A percentile compares a stretch with the other conserved stretches of the same genome.
Evolutionary conservation across 1,284 basidiomycete genomes (phyloP).

Genomic region (Marasmius tenuissimus): DNA sequence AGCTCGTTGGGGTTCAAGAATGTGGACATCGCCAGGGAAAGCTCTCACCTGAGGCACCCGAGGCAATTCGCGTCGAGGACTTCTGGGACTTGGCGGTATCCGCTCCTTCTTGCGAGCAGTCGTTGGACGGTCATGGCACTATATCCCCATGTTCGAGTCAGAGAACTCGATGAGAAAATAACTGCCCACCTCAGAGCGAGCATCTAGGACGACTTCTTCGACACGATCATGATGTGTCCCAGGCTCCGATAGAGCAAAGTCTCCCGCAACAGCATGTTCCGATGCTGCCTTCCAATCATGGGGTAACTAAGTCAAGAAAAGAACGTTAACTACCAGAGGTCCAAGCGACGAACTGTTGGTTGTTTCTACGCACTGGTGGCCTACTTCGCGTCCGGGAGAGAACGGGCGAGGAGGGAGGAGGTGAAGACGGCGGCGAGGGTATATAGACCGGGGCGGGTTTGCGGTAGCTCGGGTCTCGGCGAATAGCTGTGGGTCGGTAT

Average conservation of each 20-base stretch:
- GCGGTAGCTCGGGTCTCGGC: conserved; percentile 55
- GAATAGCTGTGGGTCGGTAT: conserved; percentile 13
- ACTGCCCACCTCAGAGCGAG: too few relatives aligned
- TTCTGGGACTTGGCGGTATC: background rate
- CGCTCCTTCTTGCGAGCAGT: background rate
- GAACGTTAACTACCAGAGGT: background rate
- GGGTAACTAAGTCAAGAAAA: background rate
- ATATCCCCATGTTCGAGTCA: too few relatives aligned
- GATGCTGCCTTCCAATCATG: background rate
- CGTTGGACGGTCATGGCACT: too few relatives aligned
- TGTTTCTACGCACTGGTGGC: conserved; percentile 14
- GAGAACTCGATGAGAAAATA: too few relatives aligned
- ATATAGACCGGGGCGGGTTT: conserved; percentile 66
- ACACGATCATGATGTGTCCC: background rate
- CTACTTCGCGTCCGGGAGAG: conserved; percentile 22
- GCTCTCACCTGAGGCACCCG: conserved; percentile 35
- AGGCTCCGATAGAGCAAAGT: background rate
- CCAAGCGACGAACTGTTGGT: conserved; percentile 10
- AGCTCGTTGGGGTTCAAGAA: background rate
- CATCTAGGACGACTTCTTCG: too few relatives aligned
- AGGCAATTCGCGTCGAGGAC: conserved; percentile 29
- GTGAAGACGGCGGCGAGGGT: conserved; percentile 57
- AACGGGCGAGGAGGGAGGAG: conserved; percentile 25
- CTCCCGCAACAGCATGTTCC: background rate
- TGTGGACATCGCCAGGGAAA: background rate